Percentiles rank a stretch among this genome's conserved stretches.
phyloP scores from a whole-genome alignment of 2,329 filamentous ascomycete species.

The Sphaerulina populicola region DNA sequence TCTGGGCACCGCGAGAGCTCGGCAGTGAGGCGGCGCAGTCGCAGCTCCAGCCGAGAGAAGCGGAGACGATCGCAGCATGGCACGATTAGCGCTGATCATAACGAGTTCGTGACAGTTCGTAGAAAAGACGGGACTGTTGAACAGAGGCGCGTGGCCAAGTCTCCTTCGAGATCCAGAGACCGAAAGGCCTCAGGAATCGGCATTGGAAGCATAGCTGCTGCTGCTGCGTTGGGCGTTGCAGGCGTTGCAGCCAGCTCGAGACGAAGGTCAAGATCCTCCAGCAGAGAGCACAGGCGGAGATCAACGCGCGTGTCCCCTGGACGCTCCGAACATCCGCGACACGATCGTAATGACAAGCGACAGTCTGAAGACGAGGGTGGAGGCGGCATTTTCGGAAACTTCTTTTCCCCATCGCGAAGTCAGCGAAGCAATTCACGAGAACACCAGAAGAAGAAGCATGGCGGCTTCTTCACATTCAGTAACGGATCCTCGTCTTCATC shows the following conservation, averaged over 20 bases:
- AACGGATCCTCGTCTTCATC: slow-evolving; percentile 41
- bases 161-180: slow-evolving; percentile 31
- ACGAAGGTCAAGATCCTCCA: slow-evolving; percentile 18
- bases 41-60: slow-evolving; percentile 28
- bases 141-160: slow-evolving; percentile 18
- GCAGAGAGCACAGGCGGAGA: slow-evolving; percentile 18
- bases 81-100: slow-evolving; percentile 15
- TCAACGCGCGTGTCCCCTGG: slow-evolving; percentile 6
- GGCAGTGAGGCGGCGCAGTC: slow-evolving; percentile 26
- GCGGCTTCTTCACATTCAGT: slow-evolving; percentile 44
- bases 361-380: slow-evolving; percentile 16
- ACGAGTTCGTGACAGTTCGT: slow-evolving; percentile 24
- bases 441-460: slow-evolving; percentile 33
- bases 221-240: slow-evolving; percentile 24
- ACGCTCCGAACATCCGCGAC: slow-evolving; percentile 12
- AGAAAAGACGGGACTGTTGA: slow-evolving; percentile 30
- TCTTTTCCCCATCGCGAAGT: slow-evolving; percentile 28
- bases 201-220: slow-evolving; percentile 20
- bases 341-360: slow-evolving; percentile 12
- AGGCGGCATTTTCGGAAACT: slow-evolving; percentile 22
- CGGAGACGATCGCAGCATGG: slow-evolving; percentile 28
- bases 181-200: slow-evolving; percentile 19
- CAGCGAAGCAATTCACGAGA: slow-evolving; percentile 18
- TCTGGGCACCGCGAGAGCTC: slow-evolving; percentile 42
- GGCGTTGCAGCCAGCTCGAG: slow-evolving; percentile 18